phyloP scores from a whole-genome alignment of 2,329 filamentous ascomycete genomes.

The Cylindrodendrum hubeiense region DNA sequence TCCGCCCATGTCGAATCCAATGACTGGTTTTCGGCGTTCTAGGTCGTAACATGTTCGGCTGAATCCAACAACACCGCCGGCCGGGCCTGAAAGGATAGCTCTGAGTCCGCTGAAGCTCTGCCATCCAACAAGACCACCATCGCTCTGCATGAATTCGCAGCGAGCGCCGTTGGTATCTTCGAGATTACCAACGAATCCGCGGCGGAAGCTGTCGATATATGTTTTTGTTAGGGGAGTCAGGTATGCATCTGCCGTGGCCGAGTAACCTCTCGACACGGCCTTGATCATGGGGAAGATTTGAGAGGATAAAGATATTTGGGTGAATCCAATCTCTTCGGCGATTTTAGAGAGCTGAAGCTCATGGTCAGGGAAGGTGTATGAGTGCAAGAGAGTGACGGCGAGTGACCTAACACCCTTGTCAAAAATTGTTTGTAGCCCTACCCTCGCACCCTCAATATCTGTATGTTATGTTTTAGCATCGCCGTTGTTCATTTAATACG shows the following conservation, averaged over 20 bases:
- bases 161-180: slow-evolving; percentile 34
- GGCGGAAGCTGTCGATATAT: slow-evolving; percentile 46
- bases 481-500: rapidly evolving
- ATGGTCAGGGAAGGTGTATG: slow-evolving; percentile 72
- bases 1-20: slow-evolving; percentile 80
- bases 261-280: slow-evolving; percentile 54
- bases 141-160: slow-evolving; percentile 60
- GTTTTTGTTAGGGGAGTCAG: slow-evolving; percentile 52
- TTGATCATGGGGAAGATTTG: slow-evolving; percentile 52
- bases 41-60: slow-evolving; percentile 79
- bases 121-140: slow-evolving; percentile 64
- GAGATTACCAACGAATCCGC: slow-evolving; percentile 50
- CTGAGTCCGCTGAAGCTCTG: slow-evolving; percentile 75
- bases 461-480: slow-evolving; percentile 55
- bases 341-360: slow-evolving; percentile 50
- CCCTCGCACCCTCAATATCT: slow-evolving; percentile 62
- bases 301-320: slow-evolving; percentile 30
- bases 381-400: slow-evolving; percentile 76
- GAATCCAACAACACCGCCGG: slow-evolving; percentile 82
- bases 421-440: slow-evolving; percentile 70
- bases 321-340: slow-evolving; percentile 53
- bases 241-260: slow-evolving; percentile 56
- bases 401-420: slow-evolving; percentile 66
- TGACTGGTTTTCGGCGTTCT: slow-evolving; percentile 75
- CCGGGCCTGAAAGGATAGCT: slow-evolving; percentile 79